phyloP scores from a whole-genome alignment of 306 rosid genomes.

The Aeschynomene evenia region DNA sequence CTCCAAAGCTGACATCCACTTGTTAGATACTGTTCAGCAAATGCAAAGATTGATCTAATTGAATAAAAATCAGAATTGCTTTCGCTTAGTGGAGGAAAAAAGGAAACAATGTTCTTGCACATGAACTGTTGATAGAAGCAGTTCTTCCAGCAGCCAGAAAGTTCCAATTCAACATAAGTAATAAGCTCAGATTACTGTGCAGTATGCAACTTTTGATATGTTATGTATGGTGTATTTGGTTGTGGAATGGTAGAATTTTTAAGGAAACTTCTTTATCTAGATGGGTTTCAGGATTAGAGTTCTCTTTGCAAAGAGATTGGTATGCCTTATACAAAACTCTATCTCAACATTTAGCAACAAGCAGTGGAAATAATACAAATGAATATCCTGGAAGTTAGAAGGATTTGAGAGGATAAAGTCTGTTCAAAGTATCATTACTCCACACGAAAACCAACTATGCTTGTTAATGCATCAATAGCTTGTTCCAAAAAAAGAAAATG shows the following conservation, averaged over 20 bases:
- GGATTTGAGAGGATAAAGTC: neutral
- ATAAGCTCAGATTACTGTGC: neutral
- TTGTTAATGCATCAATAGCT: neutral
- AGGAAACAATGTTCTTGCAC: neutral
- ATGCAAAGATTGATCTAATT: constrained; percentile 4
- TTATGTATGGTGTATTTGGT: neutral
- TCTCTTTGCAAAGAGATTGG: neutral
- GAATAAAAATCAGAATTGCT: neutral
- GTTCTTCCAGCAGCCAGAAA: neutral
- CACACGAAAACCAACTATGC: neutral
- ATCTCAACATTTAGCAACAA: neutral
- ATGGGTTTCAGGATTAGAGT: neutral
- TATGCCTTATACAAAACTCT: neutral
- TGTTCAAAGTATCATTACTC: neutral
- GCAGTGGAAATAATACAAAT: neutral
- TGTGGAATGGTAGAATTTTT: neutral
- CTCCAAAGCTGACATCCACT: neutral
- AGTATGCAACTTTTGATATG: neutral
- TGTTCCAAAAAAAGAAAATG: neutral
- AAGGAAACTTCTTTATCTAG: no score
- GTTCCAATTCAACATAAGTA: neutral
- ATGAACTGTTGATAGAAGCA: neutral
- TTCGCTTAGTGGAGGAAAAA: neutral
- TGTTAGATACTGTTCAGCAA: constrained; percentile 15
- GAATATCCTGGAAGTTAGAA: neutral